Evolutionary conservation across 768 basidiomycete species (phyloP).

Genomic region (Galerina sulciceps): DNA sequence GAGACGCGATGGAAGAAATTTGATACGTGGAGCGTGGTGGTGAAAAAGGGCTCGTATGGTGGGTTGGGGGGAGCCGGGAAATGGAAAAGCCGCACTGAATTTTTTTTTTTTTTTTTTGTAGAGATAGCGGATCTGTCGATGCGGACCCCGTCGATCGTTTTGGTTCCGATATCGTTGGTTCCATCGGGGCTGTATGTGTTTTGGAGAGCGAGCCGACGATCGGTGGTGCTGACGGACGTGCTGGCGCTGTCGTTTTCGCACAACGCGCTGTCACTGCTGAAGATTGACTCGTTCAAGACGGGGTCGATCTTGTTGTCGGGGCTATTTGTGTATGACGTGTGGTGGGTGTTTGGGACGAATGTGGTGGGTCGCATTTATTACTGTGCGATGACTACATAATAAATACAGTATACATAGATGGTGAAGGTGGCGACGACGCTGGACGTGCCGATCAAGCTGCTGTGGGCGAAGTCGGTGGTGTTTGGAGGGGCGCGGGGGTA

Average conservation of each 20-base stretch:
- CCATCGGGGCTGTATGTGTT: slow-evolving; percentile 71
- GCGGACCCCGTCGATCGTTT: slow-evolving; percentile 58
- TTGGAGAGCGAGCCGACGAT: slow-evolving; percentile 47
- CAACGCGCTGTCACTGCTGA: slow-evolving; percentile 78
- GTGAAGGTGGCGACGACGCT: slow-evolving; percentile 88
- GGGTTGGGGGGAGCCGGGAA: slow-evolving; percentile 18
- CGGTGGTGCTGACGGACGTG: slow-evolving; percentile 79
- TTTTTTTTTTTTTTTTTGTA: no score
- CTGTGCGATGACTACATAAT: not conserved
- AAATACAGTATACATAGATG: no score
- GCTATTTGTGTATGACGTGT: slow-evolving; percentile 92
- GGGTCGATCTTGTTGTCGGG: slow-evolving; percentile 82
- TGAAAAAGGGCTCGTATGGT: slow-evolving; percentile 56
- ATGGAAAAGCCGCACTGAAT: not conserved
- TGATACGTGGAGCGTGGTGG: slow-evolving; percentile 44
- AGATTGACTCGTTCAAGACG: slow-evolving; percentile 88
- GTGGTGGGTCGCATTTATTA: slow-evolving; percentile 58
- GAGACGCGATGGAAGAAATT: slow-evolving; percentile 60
- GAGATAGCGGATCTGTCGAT: slow-evolving; percentile 46
- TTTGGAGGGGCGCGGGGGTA: slow-evolving; percentile 61
- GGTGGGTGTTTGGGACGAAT: slow-evolving; percentile 91
- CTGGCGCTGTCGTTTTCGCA: slow-evolving; percentile 79
- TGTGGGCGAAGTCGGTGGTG: slow-evolving; percentile 75
- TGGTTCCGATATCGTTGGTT: slow-evolving; percentile 62
- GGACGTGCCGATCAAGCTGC: slow-evolving; percentile 92